phyloP scores from a whole-genome alignment of 116 monocot genomes.

The Trichopus zeylanicus region DNA sequence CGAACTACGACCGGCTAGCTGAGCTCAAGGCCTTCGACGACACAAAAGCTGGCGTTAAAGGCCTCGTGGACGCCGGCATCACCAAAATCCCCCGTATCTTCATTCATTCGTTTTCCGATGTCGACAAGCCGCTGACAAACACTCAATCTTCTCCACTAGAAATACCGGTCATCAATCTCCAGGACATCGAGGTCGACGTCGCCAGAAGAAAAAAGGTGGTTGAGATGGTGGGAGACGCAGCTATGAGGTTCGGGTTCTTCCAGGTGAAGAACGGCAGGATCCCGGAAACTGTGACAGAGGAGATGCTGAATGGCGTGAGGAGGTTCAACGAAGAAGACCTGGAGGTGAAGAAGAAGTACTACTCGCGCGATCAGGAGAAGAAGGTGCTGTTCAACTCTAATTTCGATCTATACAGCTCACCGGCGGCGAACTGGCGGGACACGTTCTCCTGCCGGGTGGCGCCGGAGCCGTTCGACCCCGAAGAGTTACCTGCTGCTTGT shows the following conservation, averaged over 20 bases:
- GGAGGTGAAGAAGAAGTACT: conserved; percentile 6
- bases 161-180: conserved; percentile 28
- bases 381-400: conserved; percentile 12
- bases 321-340: conserved; percentile 8
- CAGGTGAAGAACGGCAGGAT: conserved; percentile 11
- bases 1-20: too few relatives aligned
- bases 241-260: conserved; percentile 18
- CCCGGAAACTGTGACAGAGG: conserved; percentile 3
- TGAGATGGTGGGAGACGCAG: conserved; percentile 5
- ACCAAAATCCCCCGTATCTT: too few relatives aligned
- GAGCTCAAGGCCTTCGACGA: too few relatives aligned
- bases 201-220: not conserved
- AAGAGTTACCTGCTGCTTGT: conserved; percentile 7
- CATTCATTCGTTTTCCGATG: too few relatives aligned
- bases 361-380: conserved; percentile 1
- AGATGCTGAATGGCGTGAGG: conserved; percentile 2
- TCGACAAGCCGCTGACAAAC: too few relatives aligned
- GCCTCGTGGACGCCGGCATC: too few relatives aligned
- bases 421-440: conserved; percentile 15
- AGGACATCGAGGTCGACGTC: not conserved
- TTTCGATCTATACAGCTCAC: conserved; percentile 18
- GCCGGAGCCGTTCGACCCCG: conserved; percentile 1
- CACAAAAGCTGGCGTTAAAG: too few relatives aligned
- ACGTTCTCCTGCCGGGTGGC: conserved; percentile 6
- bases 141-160: too few relatives aligned